Evolutionary conservation across 768 basidiomycete species (phyloP).

Genomic region (Boletus rubescentipes): DNA sequence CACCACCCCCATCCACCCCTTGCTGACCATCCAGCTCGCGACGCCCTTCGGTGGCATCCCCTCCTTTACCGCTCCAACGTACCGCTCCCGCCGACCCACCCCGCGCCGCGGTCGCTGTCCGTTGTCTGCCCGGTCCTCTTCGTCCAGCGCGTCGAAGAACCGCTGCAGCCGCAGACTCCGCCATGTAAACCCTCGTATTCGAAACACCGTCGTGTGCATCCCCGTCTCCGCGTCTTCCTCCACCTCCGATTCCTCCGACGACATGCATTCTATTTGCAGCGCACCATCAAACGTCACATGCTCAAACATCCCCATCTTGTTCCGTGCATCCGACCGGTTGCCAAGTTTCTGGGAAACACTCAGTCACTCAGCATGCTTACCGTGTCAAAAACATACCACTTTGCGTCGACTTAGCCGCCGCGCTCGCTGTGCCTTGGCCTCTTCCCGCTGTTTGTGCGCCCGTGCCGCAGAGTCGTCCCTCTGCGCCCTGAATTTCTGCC

Average conservation of each 20-base stretch:
- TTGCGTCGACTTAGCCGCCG: constrained; percentile 63
- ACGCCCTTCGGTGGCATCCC: constrained; percentile 63
- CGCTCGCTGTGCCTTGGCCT: constrained; percentile 59
- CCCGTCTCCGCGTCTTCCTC: constrained; percentile 38
- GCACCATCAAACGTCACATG: constrained; percentile 70
- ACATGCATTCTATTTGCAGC: constrained; percentile 74
- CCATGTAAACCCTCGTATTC: constrained; percentile 63
- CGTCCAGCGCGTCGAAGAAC: constrained; percentile 62
- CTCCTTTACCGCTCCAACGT: constrained; percentile 55
- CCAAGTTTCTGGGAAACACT: constrained; percentile 56
- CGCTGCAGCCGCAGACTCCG: constrained; percentile 61
- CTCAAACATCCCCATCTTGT: constrained; percentile 51
- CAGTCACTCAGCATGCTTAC: neutral
- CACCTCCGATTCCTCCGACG: constrained; percentile 71
- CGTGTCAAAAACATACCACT: constrained; percentile 42
- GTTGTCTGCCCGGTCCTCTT: constrained; percentile 48
- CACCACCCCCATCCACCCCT: constrained; percentile 53
- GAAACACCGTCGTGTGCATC: constrained; percentile 39
- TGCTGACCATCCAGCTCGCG: constrained; percentile 75
- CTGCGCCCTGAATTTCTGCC: constrained; percentile 66
- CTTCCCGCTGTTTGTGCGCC: constrained; percentile 52
- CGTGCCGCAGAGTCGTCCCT: constrained; percentile 46
- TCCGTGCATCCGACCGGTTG: constrained; percentile 60
- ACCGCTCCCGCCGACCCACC: constrained; percentile 53
- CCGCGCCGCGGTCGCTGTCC: constrained; percentile 55